Evolutionary conservation across 371 early-diverging fungal species (phyloP).

Genomic region (Gilbertella persicaria): DNA sequence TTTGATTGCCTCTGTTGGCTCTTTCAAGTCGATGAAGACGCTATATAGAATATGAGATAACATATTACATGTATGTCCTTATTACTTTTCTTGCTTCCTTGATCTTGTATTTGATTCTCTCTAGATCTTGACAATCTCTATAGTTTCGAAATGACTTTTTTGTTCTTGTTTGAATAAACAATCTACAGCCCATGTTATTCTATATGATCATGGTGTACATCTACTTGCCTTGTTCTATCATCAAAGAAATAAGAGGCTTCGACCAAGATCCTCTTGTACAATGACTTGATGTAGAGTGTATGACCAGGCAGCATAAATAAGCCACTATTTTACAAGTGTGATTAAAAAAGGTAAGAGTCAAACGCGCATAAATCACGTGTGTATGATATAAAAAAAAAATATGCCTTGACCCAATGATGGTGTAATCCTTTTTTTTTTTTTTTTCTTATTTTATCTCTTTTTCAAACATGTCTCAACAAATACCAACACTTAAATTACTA

Average conservation of each 20-base stretch:
- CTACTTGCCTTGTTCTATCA: constrained; percentile 41
- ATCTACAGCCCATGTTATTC: too few species aligned
- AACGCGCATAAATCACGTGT: neutral
- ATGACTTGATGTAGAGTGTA: constrained; percentile 26
- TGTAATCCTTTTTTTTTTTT: neutral
- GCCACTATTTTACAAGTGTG: constrained; percentile 3
- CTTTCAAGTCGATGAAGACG: constrained; percentile 33
- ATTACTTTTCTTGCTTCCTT: constrained; percentile 40
- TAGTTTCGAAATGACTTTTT: constrained; percentile 31
- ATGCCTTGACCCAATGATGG: too few species aligned
- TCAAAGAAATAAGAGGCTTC: constrained; percentile 46
- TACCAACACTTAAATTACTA: constrained; percentile 91
- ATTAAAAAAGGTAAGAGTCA: neutral
- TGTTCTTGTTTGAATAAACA: constrained; percentile 34
- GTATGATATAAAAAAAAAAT: too few species aligned
- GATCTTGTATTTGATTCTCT: constrained; percentile 37
- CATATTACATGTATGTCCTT: neutral
- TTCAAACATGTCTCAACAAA: constrained; percentile 16
- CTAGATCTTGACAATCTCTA: constrained; percentile 27
- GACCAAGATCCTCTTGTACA: constrained; percentile 38
- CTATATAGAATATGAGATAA: constrained; percentile 21
- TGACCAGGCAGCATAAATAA: constrained; percentile 17
- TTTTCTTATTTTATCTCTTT: constrained; percentile 4
- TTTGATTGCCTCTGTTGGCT: constrained; percentile 37
- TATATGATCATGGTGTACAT: too few species aligned